Conservation (phyloP, 1,284 basidiomycete genomes). For the Ustilago cynodontis region DNA sequence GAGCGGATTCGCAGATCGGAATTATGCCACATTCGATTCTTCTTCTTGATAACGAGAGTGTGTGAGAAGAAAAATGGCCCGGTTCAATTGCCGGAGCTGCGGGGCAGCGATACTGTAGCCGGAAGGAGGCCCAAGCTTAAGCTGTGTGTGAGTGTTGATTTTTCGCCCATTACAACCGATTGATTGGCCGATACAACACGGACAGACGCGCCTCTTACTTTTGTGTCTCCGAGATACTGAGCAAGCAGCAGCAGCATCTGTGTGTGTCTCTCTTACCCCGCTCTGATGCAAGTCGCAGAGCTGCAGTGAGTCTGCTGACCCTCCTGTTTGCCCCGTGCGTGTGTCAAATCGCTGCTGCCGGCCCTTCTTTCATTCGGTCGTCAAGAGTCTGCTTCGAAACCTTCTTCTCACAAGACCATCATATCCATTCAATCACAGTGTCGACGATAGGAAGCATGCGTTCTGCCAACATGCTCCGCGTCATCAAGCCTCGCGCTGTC, state of each 20-base stretch:
- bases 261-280: slow-evolving; percentile 15
- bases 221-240: not conserved
- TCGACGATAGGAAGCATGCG: slow-evolving; percentile 21
- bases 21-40: not conserved
- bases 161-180: slow-evolving; percentile 31
- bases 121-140: too few species aligned
- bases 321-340: not conserved
- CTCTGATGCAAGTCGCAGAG: slow-evolving; percentile 2
- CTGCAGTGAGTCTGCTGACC: slow-evolving; percentile 1
- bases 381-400: not conserved
- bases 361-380: not conserved
- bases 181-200: slow-evolving; percentile 8
- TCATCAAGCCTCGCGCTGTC: slow-evolving; percentile 31
- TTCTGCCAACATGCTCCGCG: slow-evolving; percentile 29
- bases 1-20: not conserved
- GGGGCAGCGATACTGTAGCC: slow-evolving; percentile 13
- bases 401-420: not conserved
- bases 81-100: slow-evolving; percentile 7
- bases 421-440: slow-evolving; percentile 6
- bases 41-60: not conserved
- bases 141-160: not conserved
- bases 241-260: too few species aligned
- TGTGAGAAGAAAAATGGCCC: not conserved
- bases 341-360: not conserved
- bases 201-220: not conserved